phyloP scores from a whole-genome alignment of 345 rosid species.

The Euphorbia pulcherrima region DNA sequence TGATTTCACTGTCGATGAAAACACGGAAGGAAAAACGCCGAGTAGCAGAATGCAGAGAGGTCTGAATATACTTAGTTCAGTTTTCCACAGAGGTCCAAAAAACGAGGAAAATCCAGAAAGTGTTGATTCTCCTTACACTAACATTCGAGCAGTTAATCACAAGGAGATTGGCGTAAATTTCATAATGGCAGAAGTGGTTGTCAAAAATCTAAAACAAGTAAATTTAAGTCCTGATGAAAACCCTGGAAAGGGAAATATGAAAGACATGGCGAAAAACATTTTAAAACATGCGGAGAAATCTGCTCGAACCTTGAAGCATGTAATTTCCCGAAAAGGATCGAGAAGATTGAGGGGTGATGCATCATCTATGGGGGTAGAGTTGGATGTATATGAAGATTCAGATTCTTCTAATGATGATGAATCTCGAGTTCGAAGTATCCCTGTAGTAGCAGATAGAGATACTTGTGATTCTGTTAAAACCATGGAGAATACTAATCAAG shows the following conservation, averaged over 20 bases:
- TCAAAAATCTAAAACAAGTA: conserved; percentile 32
- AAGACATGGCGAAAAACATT: conserved; percentile 55
- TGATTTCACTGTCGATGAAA: conserved; percentile 50
- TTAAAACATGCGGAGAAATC: conserved; percentile 62
- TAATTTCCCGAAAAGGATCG: conserved; percentile 64
- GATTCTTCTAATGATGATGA: conserved; percentile 55
- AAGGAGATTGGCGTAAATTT: conserved; percentile 45
- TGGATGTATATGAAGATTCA: conserved; percentile 31
- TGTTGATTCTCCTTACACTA: conserved; percentile 44
- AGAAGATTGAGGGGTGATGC: conserved; percentile 27
- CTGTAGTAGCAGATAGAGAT: conserved; percentile 15
- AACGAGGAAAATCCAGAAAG: conserved; percentile 42
- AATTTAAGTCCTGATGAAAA: conserved; percentile 37
- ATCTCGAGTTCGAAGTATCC: conserved; percentile 23
- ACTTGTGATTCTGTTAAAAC: conserved; percentile 17
- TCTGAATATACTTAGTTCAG: conserved; percentile 43
- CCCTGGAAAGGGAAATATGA: conserved; percentile 46
- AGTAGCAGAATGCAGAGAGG: conserved; percentile 40
- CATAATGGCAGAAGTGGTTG: conserved; percentile 42
- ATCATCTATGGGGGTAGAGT: conserved; percentile 24
- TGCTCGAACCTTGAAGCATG: conserved; percentile 54
- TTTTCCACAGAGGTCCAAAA: conserved; percentile 46
- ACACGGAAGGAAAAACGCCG: conserved; percentile 36
- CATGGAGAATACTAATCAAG: conserved; percentile 21
- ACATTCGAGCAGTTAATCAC: conserved; percentile 48